Evolutionary conservation across 140 eudicot species (phyloP), one percentile per base, ranked within the genome.

Genomic region (Oenanthe javanica): DNA sequence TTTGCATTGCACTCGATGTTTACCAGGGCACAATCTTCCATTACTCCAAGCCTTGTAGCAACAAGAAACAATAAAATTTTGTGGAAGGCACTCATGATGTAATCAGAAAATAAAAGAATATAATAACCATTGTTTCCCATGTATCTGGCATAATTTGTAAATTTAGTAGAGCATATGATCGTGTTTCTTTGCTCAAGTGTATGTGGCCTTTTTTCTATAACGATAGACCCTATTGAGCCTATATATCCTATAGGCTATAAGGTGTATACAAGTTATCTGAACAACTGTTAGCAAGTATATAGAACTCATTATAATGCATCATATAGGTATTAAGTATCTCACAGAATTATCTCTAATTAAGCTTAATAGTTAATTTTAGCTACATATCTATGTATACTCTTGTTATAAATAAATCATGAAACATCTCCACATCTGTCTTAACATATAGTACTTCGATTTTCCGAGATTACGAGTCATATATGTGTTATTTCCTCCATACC

Each of bases 1-100:
- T 59, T 78, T 80, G 79, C 90, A 86, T 81, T 74, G 85, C n/a
- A 89, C 92, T 82, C 90, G 79, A 79, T 89, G 90, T 80, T 84
- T 86, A 79, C 86, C 92, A 12, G 84, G 84, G 67, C 83, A 47
- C 18, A 89, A 82, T 64, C 88, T 89, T 18, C 90, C 92, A 64
- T 86, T 89, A 63, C 88, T 89, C 92, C 90, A 86, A 49, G 85
- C 85, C 90, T 89, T 82, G 31, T 67, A 19, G 36, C 0, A 11
- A 83, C 81, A 77, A 49, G 67, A 45, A 82, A 10, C 42, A 16
- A 54, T 77, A 40, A 59, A 61, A 42, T 0, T 38, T 9, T 4
- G 38, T 14, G 2, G 14, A 7, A 13, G 45, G 45, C 45, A 42
- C 45, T 42, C 45, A 42, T 4, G 45, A 42, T 42, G 45, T 42